phyloP scores from a whole-genome alignment of 2,329 filamentous ascomycete species.

The Trichoderma endophyticum region DNA sequence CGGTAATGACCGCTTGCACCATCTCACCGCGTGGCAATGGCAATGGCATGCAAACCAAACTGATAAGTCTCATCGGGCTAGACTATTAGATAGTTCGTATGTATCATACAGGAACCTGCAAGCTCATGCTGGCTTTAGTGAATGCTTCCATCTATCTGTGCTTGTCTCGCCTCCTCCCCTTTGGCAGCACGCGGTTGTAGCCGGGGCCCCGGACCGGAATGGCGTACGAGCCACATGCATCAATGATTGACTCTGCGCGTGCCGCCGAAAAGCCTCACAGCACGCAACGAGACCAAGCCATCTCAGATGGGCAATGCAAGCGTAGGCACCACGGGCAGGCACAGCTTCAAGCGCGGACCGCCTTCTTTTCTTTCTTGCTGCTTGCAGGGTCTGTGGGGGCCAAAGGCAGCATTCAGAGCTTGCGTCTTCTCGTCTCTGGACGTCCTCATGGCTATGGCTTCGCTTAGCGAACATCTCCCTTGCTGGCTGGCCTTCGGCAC shows the following conservation, averaged over 20 bases:
- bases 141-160: not conserved
- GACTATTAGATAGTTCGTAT: not conserved
- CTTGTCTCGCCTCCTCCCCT: not conserved
- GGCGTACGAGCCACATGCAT: slow-evolving; percentile 10
- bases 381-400: slow-evolving; percentile 5
- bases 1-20: not conserved
- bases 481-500: not conserved
- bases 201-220: not conserved
- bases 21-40: not conserved
- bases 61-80: not conserved
- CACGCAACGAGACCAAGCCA: not conserved
- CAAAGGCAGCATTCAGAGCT: not conserved
- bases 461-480: slow-evolving; percentile 7
- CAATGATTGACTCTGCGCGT: slow-evolving; percentile 9
- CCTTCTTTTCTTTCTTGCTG: not conserved
- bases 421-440: not conserved
- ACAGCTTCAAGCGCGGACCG: slow-evolving; percentile 9
- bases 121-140: not conserved
- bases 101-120: not conserved
- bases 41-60: not conserved
- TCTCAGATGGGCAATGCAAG: not conserved
- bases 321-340: slow-evolving; percentile 8
- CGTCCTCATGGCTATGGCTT: slow-evolving; percentile 10
- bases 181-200: not conserved
- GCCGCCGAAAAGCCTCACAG: slow-evolving; percentile 10